Evolutionary conservation across 305 asterid species (phyloP).

Genomic region (Fraxinus angustifolia): DNA sequence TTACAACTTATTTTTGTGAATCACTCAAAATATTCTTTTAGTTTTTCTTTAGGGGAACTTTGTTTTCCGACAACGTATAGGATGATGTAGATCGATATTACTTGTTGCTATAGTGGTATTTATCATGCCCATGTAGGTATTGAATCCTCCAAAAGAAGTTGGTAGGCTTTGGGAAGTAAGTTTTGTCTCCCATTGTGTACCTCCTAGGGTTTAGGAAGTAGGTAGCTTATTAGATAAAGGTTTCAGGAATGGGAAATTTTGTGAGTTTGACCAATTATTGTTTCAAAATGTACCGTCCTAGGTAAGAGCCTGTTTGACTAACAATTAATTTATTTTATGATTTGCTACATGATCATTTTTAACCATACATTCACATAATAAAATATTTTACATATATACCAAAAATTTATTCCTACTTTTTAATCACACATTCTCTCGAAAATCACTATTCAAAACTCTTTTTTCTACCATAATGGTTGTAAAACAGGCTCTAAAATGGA

Average conservation of each 20-base stretch:
- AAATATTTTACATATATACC: too few relatives aligned
- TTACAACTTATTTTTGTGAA: not conserved
- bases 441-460: too few relatives aligned
- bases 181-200: not conserved
- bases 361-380: too few relatives aligned
- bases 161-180: not conserved
- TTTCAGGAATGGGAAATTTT: not conserved
- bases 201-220: not conserved
- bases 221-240: not conserved
- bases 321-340: too few relatives aligned
- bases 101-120: not conserved
- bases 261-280: not conserved
- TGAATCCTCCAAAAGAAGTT: not conserved
- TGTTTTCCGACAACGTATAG: not conserved
- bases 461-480: too few relatives aligned
- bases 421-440: too few relatives aligned
- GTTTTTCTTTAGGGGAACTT: not conserved
- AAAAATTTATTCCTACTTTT: too few relatives aligned
- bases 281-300: not conserved
- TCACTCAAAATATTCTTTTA: not conserved
- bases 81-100: not conserved
- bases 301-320: not conserved
- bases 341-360: too few relatives aligned
- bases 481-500: too few relatives aligned
- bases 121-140: not conserved